Base-by-base conservation (phyloP, 352 stramenopile genomes). In the Hyaloperonospora arabidopsidis region DNA sequence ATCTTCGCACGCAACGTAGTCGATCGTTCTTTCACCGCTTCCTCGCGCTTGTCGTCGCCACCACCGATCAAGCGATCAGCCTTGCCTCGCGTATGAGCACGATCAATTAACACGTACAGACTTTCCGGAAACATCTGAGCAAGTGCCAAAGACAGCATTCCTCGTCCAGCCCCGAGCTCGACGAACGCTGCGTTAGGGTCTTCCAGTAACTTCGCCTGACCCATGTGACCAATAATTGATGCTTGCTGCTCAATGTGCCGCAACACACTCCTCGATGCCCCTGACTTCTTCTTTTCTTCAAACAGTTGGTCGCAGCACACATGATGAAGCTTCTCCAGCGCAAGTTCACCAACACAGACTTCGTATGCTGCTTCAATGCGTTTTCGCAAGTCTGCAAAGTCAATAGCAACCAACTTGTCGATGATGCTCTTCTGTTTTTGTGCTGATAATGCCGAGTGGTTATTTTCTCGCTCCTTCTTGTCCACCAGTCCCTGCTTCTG, bases 231-330 rank as follows among this genome's bases (percentile, higher is more conserved):
- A 2, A 93, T 67, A 49, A 93, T 93, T 7, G 79, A 90, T 8
- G 80, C 72, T 43, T 93, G 83, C 52, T 93, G 83, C 57, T 90
- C 73, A 46, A 93, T 90, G 59, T 93, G 83, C 5, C 83, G 74
- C 44, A 93, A 52, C 12, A 82, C 55, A 36, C 70, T 87, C 52
- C 85, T 78, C 0, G 73, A 76, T 3, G 83, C 67, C 18, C 75
- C 70, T 0, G 76, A 63, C 4, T 60, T 67, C 15, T 68, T 71
- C 58, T 93, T 93, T 45, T 87, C 68, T 23, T 68, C 58, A 10
- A 87, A 63, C 45, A 93, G 53, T n/a, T 65, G 53, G 25, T 84
- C 67, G 47, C 83, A 93, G 52, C 70, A 80, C 6, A 49, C 38
- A 54, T 93, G 78, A n/a, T 70, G 60, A n/a, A 87, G 72, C 43